Conservation (phyloP, 805 yeast genomes). For the Citeromyces matritensis region DNA sequence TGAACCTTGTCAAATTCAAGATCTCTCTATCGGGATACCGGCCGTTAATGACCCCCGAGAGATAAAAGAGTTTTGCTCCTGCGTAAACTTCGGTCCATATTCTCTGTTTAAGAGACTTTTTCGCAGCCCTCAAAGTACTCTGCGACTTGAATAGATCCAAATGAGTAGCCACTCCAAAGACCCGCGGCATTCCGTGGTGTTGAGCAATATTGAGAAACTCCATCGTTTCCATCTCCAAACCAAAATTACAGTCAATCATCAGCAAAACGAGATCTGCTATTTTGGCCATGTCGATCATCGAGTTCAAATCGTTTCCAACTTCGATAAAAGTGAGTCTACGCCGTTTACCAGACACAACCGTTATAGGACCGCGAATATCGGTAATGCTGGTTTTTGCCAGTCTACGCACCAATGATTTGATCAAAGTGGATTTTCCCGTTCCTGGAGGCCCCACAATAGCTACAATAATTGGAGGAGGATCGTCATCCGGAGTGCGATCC, state of each 20-base stretch:
- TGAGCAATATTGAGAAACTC: slow-evolving; percentile 92
- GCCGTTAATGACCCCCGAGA: slow-evolving; percentile 93
- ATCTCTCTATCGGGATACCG: slow-evolving; percentile 97
- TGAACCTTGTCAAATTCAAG: slow-evolving; percentile 78
- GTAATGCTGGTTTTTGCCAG: slow-evolving; percentile 73
- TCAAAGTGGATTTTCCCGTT: slow-evolving; percentile 90
- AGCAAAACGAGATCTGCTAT: slow-evolving; percentile 84
- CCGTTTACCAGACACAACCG: slow-evolving; percentile 91
- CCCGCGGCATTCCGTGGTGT: slow-evolving; percentile 98
- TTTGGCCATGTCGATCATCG: slow-evolving; percentile 94
- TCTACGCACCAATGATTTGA: slow-evolving; percentile 77
- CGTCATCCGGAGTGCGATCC: slow-evolving; percentile 93
- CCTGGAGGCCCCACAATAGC: slow-evolving; percentile 99
- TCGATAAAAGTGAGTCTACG: slow-evolving; percentile 88
- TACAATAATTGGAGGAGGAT: slow-evolving; percentile 91
- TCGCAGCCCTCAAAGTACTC: slow-evolving; percentile 78
- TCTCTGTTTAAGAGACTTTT: slow-evolving; percentile 82
- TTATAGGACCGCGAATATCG: slow-evolving; percentile 91
- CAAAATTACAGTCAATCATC: slow-evolving; percentile 92
- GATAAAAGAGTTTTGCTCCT: slow-evolving; percentile 91
- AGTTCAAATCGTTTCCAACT: slow-evolving; percentile 81
- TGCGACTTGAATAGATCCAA: slow-evolving; percentile 86
- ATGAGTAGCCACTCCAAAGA: slow-evolving; percentile 90
- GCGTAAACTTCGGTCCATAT: slow-evolving; percentile 99
- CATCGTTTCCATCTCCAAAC: slow-evolving; percentile 99